Evolutionary conservation across 2,329 filamentous ascomycete genomes (phyloP), one percentile per base, ranked within the genome.

Genomic region (Fusarium tricinctum): DNA sequence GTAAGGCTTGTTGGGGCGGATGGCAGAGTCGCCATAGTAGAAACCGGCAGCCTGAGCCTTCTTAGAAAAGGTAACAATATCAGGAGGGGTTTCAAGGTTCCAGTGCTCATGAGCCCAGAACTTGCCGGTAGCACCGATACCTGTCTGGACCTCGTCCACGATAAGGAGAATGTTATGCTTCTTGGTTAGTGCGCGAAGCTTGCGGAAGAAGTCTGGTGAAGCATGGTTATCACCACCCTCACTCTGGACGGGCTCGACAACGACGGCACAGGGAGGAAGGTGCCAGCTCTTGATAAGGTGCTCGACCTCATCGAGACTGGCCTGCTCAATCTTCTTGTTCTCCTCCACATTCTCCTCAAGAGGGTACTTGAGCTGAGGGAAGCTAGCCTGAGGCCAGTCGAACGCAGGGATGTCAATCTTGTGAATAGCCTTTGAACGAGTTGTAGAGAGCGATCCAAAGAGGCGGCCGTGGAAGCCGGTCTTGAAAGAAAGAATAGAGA

Each of bases 21-120:
- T 86, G 42, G 88, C 89, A 12, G 88, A 86, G 85, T 96, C 91
- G 64, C 91, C 91, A 78, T 90, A 97, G 86, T 96, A 97, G 86
- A 95, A 97, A 33, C 94, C 94, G 8, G 94, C 94, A 3, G 94
- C 92, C 82, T 97, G 94, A 5, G 94, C 94, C 86, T 97, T 97
- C 86, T 97, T 97, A 76, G 89, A 92, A 83, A 97, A 97, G 60
- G 94, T 97, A 44, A 97, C 94, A 85, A 97, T 96, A 83, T 97
- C 94, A 1, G 94, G 94, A 10, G 94, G 92, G 35, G 89, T 83
- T 49, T 85, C 77, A 43, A 97, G 86, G 79, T 92, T 86, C 94
- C 94, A 97, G 89, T 97, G 94, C 75, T 97, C 93, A 83, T 97
- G 94, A 10, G 94, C 94, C 94, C 94, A 97, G 89, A 97, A 97